Percentiles rank a stretch among this genome's conserved stretches.
phyloP scores from a whole-genome alignment of 2,329 filamentous ascomycete genomes.

The Trichoderma sp. region DNA sequence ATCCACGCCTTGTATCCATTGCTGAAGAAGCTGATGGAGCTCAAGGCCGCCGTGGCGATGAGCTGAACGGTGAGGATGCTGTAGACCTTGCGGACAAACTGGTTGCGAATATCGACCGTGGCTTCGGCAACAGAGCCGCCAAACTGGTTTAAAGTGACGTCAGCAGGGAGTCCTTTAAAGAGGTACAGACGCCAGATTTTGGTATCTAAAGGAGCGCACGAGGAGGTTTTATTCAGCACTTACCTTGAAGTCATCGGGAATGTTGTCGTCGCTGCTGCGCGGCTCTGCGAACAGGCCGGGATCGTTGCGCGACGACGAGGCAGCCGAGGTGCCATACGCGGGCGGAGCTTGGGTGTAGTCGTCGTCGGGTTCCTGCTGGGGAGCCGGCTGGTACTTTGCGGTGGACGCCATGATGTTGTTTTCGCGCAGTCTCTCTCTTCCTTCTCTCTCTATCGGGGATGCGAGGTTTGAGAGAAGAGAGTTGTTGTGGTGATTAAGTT shows the following conservation, averaged over 20 bases:
- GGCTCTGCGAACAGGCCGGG: constrained; percentile 64
- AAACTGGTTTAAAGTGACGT: constrained; percentile 55
- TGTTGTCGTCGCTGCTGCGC: constrained; percentile 80
- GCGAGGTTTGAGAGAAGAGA: neutral
- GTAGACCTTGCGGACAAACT: constrained; percentile 97
- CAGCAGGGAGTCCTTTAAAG: neutral
- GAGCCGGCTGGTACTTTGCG: constrained; percentile 78
- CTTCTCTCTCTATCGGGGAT: neutral
- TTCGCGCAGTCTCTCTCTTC: neutral
- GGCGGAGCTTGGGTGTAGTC: constrained; percentile 80
- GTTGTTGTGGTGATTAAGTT: neutral
- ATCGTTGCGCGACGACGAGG: constrained; percentile 55
- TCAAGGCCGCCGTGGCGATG: constrained; percentile 76
- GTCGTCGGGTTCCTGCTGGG: constrained; percentile 83
- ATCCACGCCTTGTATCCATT: constrained; percentile 80
- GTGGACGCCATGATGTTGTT: constrained; percentile 63
- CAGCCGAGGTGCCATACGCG: constrained; percentile 60
- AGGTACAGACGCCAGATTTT: neutral
- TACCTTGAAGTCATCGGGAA: constrained; percentile 97
- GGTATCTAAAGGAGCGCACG: neutral
- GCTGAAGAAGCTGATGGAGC: constrained; percentile 83
- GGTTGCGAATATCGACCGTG: constrained; percentile 92
- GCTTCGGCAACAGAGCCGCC: constrained; percentile 91
- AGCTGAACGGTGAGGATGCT: constrained; percentile 96
- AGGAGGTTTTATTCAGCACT: neutral